Evolutionary conservation across 148 eudicot species (phyloP).

Genomic region (Fagopyrum tataricum): DNA sequence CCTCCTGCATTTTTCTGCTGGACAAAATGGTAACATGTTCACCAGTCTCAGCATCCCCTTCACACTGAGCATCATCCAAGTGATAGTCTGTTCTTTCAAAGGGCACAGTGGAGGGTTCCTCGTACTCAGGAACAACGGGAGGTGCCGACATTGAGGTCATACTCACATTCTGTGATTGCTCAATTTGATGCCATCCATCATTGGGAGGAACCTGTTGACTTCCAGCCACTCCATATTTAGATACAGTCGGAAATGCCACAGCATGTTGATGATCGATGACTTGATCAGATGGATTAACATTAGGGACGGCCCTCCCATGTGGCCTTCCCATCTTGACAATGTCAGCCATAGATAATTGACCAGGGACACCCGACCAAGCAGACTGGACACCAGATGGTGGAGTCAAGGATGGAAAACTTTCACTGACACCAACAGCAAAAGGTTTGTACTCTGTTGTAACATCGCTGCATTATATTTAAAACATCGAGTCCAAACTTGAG

Average conservation of each 20-base stretch:
- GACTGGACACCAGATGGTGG: constrained; percentile 59
- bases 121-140: constrained; percentile 35
- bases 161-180: constrained; percentile 41
- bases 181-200: constrained; percentile 67
- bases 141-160: constrained; percentile 29
- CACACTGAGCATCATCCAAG: constrained; percentile 30
- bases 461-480: constrained; percentile 39
- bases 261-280: constrained; percentile 27
- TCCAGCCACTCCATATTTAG: constrained; percentile 23
- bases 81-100: constrained; percentile 32
- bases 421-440: constrained; percentile 24
- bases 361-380: constrained; percentile 64
- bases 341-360: constrained; percentile 93
- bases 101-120: constrained; percentile 22
- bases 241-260: constrained; percentile 26
- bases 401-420: constrained; percentile 34
- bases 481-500: not conserved
- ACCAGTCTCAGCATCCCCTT: constrained; percentile 33
- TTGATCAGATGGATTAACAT: constrained; percentile 28
- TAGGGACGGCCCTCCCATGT: constrained; percentile 42
- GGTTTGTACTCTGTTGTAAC: constrained; percentile 28
- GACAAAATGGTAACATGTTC: constrained; percentile 12
- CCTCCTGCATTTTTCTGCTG: constrained; percentile 30
- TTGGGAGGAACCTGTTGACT: constrained; percentile 32
- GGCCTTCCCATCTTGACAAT: constrained; percentile 95